Evolutionary conservation across 495 filamentous ascomycete genomes (phyloP).

Genomic region (Penicillium alfredii): DNA sequence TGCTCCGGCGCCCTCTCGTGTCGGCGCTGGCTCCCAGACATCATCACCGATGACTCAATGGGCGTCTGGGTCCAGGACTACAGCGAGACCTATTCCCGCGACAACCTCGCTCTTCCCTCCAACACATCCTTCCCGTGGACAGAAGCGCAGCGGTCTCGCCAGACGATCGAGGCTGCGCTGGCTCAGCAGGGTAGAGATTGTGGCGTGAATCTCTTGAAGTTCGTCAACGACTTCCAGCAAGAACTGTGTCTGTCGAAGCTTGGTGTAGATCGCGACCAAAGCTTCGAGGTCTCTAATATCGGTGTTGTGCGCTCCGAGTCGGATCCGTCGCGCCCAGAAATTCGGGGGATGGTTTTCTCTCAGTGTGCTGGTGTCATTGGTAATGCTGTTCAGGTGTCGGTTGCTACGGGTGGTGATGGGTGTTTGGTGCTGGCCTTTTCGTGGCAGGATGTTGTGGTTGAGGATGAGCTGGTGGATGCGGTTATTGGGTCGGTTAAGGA

Average conservation of each 20-base stretch:
- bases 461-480: conserved; percentile 16
- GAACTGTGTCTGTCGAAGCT: conserved; percentile 28
- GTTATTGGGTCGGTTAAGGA: conserved; percentile 18
- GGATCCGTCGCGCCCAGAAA: conserved; percentile 17
- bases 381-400: conserved; percentile 31
- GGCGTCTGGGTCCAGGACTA: conserved; percentile 33
- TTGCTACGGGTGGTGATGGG: conserved; percentile 36
- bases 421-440: conserved; percentile 29
- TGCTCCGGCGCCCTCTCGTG: conserved; percentile 26
- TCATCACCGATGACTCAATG: conserved; percentile 31
- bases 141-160: conserved; percentile 29
- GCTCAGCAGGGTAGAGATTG: conserved; percentile 29
- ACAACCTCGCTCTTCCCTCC: neutral
- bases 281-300: conserved; percentile 44
- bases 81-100: conserved; percentile 14
- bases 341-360: conserved; percentile 37
- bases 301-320: conserved; percentile 26
- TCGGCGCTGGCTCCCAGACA: conserved; percentile 30
- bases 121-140: conserved; percentile 28
- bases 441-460: conserved; percentile 38
- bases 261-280: conserved; percentile 25
- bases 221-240: conserved; percentile 26
- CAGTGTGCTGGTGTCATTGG: conserved; percentile 42
- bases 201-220: conserved; percentile 33
- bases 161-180: conserved; percentile 24